Evolutionary conservation across 2,329 filamentous ascomycete genomes (phyloP).

Genomic region (Stemphylium lycopersici): DNA sequence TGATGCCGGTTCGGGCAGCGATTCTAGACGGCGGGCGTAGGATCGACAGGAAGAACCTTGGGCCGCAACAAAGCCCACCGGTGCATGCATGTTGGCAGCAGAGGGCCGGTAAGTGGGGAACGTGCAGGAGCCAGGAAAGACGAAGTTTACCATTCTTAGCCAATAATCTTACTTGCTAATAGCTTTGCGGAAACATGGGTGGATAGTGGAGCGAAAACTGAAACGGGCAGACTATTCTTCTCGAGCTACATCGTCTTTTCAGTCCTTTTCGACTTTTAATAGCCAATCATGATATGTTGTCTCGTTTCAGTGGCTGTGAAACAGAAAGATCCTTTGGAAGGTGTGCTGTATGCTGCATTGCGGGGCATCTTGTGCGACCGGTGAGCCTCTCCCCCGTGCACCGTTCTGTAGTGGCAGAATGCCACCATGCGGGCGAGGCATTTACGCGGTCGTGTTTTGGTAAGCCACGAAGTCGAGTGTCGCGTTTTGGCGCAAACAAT

Average conservation of each 20-base stretch:
- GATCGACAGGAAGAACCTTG: constrained; percentile 10
- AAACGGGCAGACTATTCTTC: constrained; percentile 14
- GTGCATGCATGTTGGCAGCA: neutral
- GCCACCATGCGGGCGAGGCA: constrained; percentile 39
- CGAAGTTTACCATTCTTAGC: constrained; percentile 19
- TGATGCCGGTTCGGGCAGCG: neutral
- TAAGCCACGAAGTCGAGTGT: constrained; percentile 22
- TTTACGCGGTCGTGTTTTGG: constrained; percentile 32
- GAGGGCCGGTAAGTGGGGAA: constrained; percentile 6
- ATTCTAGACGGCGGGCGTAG: constrained; percentile 3
- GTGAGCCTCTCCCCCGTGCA: constrained; percentile 3
- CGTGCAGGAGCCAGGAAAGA: constrained; percentile 8
- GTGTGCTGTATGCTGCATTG: neutral
- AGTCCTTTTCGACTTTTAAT: constrained; percentile 8
- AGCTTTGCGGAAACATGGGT: constrained; percentile 16
- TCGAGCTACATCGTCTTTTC: neutral
- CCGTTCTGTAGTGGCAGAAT: constrained; percentile 13
- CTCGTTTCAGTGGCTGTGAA: constrained; percentile 6
- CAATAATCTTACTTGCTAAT: constrained; percentile 25
- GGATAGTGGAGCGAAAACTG: constrained; percentile 8
- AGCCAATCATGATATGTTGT: constrained; percentile 20
- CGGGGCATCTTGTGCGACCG: constrained; percentile 12
- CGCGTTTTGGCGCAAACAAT: constrained; percentile 14
- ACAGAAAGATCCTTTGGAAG: neutral
- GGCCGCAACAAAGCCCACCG: neutral